Evolutionary conservation across 2,329 filamentous ascomycete species (phyloP), one percentile per base, ranked within the genome.

Genomic region (Penicillium nordicum): DNA sequence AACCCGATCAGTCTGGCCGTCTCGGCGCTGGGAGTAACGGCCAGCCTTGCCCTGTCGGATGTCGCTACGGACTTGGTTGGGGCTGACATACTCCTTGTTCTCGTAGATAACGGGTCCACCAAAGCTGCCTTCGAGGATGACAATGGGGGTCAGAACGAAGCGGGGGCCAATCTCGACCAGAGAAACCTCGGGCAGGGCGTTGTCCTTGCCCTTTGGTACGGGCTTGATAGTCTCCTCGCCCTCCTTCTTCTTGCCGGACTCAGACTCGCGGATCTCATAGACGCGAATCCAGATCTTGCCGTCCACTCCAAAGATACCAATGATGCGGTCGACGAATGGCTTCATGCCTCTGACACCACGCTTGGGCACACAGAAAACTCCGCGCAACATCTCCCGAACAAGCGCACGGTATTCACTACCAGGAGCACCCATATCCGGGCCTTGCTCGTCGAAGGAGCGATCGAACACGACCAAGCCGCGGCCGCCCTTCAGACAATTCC

Each of bases 61-160:
- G 62, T 97, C 94, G 40, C 90, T 82, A 63, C 94, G 83, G 62
- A 97, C 85, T 77, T 97, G 90, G 83, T 99, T 99, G 10, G 94
- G 94, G 64, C 89, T 94, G 52, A 99, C 90, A 68, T 96, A 99
- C 74, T 96, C 88, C 81, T 91, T 94, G 80, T 97, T 97, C 80
- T 97, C 91, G 78, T 96, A 99, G 70, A 99, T 95, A 63, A 97
- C 91, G 3, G 94, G 93, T 0, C 94, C 94, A 52, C 93, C 93
- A 67, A 99, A 97, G 59, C 89, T 92, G 42, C 91, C 92, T 73
- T 99, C 94, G 66, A 96, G 86, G 64, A 97, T 96, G 55, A 97
- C 87, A 63, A 97, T 97, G 0, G 94, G 93, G 27, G 92, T 97
- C 49, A 97, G 80, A 30, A 97, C 92, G 65, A 97, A 93, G 44